Percentiles rank a stretch among this genome's conserved stretches.
These are phyloP conservation scores for Epicoccum sorghinum DNA, from an alignment of 2,329 filamentous ascomycete genomes.

Conservation along the genomic window DNA sequence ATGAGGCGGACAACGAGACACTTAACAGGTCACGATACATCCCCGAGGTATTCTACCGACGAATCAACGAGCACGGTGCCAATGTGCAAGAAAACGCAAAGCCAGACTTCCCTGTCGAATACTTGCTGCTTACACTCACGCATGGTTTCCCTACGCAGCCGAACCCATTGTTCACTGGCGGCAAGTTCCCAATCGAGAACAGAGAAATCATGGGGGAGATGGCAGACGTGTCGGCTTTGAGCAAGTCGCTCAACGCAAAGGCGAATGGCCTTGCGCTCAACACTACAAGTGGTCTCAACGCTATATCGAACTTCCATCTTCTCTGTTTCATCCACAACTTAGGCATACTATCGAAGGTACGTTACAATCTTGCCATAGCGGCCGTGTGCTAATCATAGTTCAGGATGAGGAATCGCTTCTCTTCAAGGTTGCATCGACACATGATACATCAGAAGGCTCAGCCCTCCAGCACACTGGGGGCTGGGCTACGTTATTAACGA, in stretches of 20 bases:
- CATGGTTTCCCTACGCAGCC: constrained; percentile 90
- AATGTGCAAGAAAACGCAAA: constrained; percentile 98
- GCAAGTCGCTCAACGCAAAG: constrained; percentile 69
- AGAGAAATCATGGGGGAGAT: constrained; percentile 83
- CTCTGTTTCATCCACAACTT: constrained; percentile 85
- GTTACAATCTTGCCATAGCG: neutral
- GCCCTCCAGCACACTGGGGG: constrained; percentile 85
- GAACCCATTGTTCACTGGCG: constrained; percentile 74
- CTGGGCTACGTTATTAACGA: constrained; percentile 92
- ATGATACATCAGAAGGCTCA: constrained; percentile 80
- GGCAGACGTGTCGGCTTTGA: constrained; percentile 75
- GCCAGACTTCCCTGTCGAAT: constrained; percentile 94
- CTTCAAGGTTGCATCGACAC: constrained; percentile 80
- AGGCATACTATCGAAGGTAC: constrained; percentile 83
- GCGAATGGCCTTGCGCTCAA: constrained; percentile 60
- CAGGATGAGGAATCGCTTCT: constrained; percentile 90
- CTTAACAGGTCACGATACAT: constrained; percentile 80
- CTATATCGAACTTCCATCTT: constrained; percentile 91
- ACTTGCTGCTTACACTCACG: constrained; percentile 92
- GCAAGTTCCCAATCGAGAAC: constrained; percentile 88
- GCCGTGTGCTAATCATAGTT: constrained; percentile 8
- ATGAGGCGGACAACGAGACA: constrained; percentile 83
- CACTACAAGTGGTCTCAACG: constrained; percentile 67
- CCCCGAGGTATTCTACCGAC: constrained; percentile 94
- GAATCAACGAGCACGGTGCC: constrained; percentile 93